These are phyloP conservation scores for Solanum paucissectum DNA, from an alignment of 257 asterid species.

Conservation along the genomic window DNA sequence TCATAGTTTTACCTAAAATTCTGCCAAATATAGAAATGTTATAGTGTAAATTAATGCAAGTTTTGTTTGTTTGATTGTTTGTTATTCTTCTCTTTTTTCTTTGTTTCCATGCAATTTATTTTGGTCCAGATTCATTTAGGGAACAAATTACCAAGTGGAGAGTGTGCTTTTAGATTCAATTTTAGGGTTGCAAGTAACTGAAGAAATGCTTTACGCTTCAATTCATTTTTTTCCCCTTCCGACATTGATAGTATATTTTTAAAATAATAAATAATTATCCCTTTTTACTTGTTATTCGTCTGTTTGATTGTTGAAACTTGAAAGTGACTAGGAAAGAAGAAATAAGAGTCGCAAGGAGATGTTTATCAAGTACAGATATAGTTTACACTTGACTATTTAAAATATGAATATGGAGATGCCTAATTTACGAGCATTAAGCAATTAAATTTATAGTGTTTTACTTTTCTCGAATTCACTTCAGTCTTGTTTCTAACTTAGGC, in stretches of 20 bases:
- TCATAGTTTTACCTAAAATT: background rate
- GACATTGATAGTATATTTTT: background rate
- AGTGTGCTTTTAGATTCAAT: background rate
- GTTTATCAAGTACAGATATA: background rate
- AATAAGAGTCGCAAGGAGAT: background rate
- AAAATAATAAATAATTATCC: background rate
- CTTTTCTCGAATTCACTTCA: background rate
- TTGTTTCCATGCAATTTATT: background rate
- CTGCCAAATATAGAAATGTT: background rate
- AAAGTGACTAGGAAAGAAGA: background rate
- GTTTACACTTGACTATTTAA: background rate
- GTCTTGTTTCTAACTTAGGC: background rate
- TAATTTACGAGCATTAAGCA: background rate
- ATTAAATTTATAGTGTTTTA: background rate
- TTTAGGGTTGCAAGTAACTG: background rate
- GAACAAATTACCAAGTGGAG: background rate
- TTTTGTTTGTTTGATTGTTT: background rate
- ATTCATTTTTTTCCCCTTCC: background rate
- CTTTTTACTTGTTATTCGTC: background rate
- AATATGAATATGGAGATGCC: background rate
- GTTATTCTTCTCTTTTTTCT: background rate
- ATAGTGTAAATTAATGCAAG: background rate
- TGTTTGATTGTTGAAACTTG: background rate
- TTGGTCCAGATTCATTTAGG: background rate
- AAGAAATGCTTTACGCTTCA: background rate